A percentile compares a stretch with the other conserved stretches of the same genome.
Conservation (phyloP, 1,284 basidiomycete genomes). For the Fistulinella cinereoalba region DNA sequence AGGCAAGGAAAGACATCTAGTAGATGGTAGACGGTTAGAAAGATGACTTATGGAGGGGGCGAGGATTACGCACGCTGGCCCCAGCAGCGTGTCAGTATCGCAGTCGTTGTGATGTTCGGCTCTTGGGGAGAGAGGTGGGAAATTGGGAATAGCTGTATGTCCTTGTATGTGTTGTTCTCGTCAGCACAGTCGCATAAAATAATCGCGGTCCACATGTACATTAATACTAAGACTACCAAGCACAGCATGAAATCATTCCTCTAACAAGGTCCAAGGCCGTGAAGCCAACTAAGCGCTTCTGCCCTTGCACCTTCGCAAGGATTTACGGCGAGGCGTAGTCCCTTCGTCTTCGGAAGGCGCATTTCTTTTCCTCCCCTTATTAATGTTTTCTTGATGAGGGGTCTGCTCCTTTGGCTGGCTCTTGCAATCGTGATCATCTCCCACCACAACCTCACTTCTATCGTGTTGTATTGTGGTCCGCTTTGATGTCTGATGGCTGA, state of each 20-base stretch:
- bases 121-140: slow-evolving; percentile 32
- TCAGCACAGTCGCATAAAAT: background rate
- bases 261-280: no score
- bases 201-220: background rate
- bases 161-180: background rate
- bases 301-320: slow-evolving; percentile 22
- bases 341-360: slow-evolving; percentile 5
- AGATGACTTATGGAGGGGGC: slow-evolving; percentile 12
- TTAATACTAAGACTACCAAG: no score
- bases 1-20: slow-evolving; percentile 58
- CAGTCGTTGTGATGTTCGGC: slow-evolving; percentile 12
- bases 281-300: no score
- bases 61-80: slow-evolving; percentile 22
- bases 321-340: slow-evolving; percentile 19
- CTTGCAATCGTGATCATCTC: slow-evolving; percentile 47
- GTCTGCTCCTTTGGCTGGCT: slow-evolving; percentile 64
- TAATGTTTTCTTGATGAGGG: slow-evolving; percentile 40
- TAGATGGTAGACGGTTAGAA: slow-evolving; percentile 9
- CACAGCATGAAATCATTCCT: no score
- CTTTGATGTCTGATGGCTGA: slow-evolving; percentile 70
- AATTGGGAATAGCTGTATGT: slow-evolving; percentile 17
- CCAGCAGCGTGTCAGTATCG: slow-evolving; percentile 22
- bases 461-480: slow-evolving; percentile 67
- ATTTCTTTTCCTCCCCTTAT: slow-evolving; percentile 27
- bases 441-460: slow-evolving; percentile 62